Conservation (phyloP, 495 filamentous ascomycete genomes). For the Lasiosphaeria miniovina region DNA sequence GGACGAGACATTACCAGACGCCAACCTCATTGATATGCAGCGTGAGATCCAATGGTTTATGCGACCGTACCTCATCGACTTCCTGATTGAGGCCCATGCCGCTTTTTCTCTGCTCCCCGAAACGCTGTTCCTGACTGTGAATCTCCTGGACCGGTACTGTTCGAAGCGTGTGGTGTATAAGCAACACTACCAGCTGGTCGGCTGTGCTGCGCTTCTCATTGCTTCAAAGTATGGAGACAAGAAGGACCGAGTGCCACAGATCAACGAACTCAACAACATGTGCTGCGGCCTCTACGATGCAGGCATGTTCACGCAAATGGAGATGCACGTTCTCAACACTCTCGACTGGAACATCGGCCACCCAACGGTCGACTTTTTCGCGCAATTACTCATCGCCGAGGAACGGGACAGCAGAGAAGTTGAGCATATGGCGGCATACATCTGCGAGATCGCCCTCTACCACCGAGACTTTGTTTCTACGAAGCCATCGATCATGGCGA, state of each 20-base stretch:
- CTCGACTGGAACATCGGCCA: constrained; percentile 94
- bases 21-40: constrained; percentile 97
- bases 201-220: constrained; percentile 92
- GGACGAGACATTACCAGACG: constrained; percentile 88
- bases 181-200: constrained; percentile 96
- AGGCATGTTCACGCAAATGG: constrained; percentile 99
- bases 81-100: constrained; percentile 93
- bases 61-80: constrained; percentile 96
- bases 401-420: constrained; percentile 80
- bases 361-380: constrained; percentile 90
- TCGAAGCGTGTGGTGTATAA: constrained; percentile 98
- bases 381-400: constrained; percentile 66
- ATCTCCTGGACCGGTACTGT: constrained; percentile 96
- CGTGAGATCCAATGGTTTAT: constrained; percentile 99
- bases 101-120: constrained; percentile 92
- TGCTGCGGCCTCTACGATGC: constrained; percentile 98
- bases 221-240: constrained; percentile 98
- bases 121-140: constrained; percentile 92
- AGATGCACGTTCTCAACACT: constrained; percentile 99
- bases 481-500: constrained; percentile 84
- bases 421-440: constrained; percentile 90
- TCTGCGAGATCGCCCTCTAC: constrained; percentile 91
- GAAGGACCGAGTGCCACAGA: constrained; percentile 94
- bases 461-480: constrained; percentile 93
- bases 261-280: constrained; percentile 96